Evolutionary conservation across 495 filamentous ascomycete species (phyloP), one percentile per base, ranked within the genome.

Genomic region (Tuber melanosporum): DNA sequence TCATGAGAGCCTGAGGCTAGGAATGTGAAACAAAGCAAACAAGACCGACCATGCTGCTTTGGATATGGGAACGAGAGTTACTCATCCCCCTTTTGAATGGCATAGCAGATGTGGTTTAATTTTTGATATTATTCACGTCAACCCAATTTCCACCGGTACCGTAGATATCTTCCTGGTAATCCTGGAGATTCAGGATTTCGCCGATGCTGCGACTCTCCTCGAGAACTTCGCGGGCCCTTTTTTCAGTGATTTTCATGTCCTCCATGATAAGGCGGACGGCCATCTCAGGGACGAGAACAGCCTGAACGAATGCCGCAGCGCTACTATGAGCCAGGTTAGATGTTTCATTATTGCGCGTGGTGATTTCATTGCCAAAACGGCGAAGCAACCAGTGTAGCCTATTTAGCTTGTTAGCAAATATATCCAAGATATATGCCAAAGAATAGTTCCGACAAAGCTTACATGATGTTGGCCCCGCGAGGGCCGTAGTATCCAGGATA

Each of bases 401-500:
- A 66, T 66, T 66, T 17, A 19, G 8, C 32, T 62, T 14, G 15
- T 66, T 66, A 36, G 26, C 52, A 15, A 3, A 62, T 62, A 17
- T 66, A 66, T 32, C 5, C 26, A 62, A 17, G 26, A 36, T 8
- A 4, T 14, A 66, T 62, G 15, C 44, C 43, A 46, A 22, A 45
- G 26, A 66, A 36, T 66, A 6, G 47, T 42, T 66, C 32, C n/a
- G 26, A 72, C 39, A 66, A 42, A 49, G 75, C 86, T 74, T 85
- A 91, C 89, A 93, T 88, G 73, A 88, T 88, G 39, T 87, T 87
- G 32, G 92, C 86, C 0, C 95, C 95, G 73, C 91, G 87, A 2
- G 91, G 88, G 1, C 95, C 95, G 83, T 98, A 99, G 83, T 98
- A 99, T 0, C 95, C 95, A 43, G 91, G 90, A 5, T 85, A 89